Conservation (phyloP, 177 flowering plant genomes). For the Telopea speciosissima region DNA sequence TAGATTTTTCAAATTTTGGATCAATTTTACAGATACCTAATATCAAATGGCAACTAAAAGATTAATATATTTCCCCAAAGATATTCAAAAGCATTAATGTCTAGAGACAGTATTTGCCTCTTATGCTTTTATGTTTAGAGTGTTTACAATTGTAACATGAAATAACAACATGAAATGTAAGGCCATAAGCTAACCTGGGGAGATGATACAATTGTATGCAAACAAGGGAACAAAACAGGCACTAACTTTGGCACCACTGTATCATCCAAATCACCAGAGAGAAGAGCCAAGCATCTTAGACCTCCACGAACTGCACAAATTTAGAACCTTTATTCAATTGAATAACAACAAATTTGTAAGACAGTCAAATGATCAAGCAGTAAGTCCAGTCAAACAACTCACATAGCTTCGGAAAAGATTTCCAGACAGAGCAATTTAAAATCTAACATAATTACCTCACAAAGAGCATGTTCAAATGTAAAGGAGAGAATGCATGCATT, state of each 20-base stretch:
- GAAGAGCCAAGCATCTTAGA: slow-evolving; percentile 75
- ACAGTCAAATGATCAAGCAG: slow-evolving; percentile 2
- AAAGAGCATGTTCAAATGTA: not conserved
- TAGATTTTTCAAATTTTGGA: too few species aligned
- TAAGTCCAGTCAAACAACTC: not conserved
- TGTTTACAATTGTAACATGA: not conserved
- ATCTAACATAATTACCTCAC: not conserved
- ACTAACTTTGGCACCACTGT: slow-evolving; percentile 62
- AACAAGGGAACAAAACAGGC: slow-evolving; percentile 76
- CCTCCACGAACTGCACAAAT: slow-evolving; percentile 72
- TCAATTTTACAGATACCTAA: too few species aligned
- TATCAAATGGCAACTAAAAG: too few species aligned
- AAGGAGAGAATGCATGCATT: too few species aligned
- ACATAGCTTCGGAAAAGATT: not conserved
- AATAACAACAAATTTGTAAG: slow-evolving; percentile 1
- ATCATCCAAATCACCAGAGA: slow-evolving; percentile 89
- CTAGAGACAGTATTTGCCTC: too few species aligned
- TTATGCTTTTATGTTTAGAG: not conserved
- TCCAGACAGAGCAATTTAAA: not conserved
- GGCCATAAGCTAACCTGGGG: slow-evolving; percentile 52
- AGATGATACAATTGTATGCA: slow-evolving; percentile 67
- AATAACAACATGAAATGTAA: not conserved
- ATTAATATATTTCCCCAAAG: too few species aligned
- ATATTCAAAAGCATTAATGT: too few species aligned
- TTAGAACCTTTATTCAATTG: not conserved